A percentile compares a stretch with the other conserved stretches of the same genome.
These are phyloP conservation scores for Sporisorium graminicola DNA, from an alignment of 1,284 basidiomycete genomes.

Conservation along the genomic window DNA sequence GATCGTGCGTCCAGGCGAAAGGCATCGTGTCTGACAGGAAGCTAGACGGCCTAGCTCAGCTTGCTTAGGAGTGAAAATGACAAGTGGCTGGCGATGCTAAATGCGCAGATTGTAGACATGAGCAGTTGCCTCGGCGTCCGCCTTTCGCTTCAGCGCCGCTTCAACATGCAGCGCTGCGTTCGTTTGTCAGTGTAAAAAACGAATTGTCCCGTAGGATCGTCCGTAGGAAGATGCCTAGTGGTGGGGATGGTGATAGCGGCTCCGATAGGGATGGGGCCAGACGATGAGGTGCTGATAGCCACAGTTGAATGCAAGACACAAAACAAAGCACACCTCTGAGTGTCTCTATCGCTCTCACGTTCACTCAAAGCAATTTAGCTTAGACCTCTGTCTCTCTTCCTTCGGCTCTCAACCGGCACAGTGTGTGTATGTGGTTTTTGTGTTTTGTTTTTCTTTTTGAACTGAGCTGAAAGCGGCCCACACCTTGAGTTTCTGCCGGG, in stretches of 20 bases:
- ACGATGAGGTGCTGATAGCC: too few species aligned
- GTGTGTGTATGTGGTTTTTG: neutral
- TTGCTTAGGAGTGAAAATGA: neutral
- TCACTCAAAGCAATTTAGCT: too few species aligned
- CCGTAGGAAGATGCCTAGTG: too few species aligned
- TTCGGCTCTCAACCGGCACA: neutral
- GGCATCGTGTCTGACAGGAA: conserved; percentile 18
- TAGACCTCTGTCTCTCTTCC: neutral
- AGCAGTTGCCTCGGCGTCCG: neutral
- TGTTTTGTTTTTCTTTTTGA: too few species aligned
- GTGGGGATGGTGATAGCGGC: too few species aligned
- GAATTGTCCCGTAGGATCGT: too few species aligned
- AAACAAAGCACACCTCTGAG: too few species aligned
- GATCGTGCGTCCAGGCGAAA: conserved; percentile 27
- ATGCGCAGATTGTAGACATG: neutral
- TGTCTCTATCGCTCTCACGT: too few species aligned
- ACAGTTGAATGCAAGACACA: too few species aligned
- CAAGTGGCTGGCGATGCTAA: neutral
- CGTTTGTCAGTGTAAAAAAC: neutral
- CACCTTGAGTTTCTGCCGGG: neutral
- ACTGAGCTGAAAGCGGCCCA: neutral
- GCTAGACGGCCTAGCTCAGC: too few species aligned
- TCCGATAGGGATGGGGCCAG: too few species aligned
- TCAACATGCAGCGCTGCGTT: neutral
- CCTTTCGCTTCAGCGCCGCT: neutral